These are phyloP conservation scores for Termitomyces eurrhizus DNA, from an alignment of 768 basidiomycete species.

Conservation along the genomic window DNA sequence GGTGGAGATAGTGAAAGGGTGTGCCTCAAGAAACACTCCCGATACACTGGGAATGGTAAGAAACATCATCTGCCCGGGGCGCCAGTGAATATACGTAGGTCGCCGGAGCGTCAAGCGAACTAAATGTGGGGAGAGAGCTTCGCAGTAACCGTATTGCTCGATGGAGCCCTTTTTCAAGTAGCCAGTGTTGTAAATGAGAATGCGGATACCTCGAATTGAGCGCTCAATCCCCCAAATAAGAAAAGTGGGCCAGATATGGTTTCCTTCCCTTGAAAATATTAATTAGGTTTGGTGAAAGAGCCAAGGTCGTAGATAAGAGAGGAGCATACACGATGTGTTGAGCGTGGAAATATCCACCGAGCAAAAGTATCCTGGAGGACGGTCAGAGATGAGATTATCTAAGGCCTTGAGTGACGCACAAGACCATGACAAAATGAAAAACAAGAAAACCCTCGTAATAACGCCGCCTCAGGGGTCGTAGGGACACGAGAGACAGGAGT, in stretches of 20 bases:
- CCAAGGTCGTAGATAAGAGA: not conserved
- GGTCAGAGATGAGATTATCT: not conserved
- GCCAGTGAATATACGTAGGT: constrained; percentile 38
- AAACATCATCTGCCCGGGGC: constrained; percentile 52
- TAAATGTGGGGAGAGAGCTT: constrained; percentile 41
- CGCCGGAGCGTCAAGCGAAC: constrained; percentile 44
- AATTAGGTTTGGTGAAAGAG: not conserved
- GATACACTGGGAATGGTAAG: constrained; percentile 47
- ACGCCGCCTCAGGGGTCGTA: constrained; percentile 43
- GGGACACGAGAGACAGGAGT: constrained; percentile 41
- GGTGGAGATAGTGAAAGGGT: constrained; percentile 62
- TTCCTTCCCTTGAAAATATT: constrained; percentile 11
- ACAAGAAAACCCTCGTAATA: constrained; percentile 52
- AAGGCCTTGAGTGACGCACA: constrained; percentile 21
- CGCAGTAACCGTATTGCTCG: constrained; percentile 33
- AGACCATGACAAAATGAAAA: constrained; percentile 38
- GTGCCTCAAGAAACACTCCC: constrained; percentile 43
- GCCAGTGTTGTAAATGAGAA: constrained; percentile 39
- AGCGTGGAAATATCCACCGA: constrained; percentile 40
- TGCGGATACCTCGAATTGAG: constrained; percentile 40
- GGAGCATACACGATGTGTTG: constrained; percentile 24
- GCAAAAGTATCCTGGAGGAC: constrained; percentile 29
- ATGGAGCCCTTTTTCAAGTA: constrained; percentile 27
- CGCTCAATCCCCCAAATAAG: constrained; percentile 56
- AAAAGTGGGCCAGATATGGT: constrained; percentile 45